phyloP scores from a whole-genome alignment of 2,329 filamentous ascomycete species.

The Hymenoscyphus fructigenus region DNA sequence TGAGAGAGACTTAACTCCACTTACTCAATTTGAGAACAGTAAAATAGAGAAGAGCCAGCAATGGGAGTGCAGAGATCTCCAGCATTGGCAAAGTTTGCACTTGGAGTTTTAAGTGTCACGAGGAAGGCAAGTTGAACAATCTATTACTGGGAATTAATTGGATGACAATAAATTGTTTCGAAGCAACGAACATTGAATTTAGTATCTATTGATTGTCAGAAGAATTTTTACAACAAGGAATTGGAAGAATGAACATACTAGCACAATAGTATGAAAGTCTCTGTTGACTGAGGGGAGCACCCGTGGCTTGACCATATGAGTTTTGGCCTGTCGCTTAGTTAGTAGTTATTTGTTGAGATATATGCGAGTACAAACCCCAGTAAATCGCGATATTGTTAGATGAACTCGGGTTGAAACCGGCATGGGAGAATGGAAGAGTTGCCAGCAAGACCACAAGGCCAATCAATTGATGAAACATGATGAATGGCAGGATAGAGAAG shows the following conservation, averaged over 20 bases:
- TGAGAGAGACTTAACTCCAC: constrained; percentile 26
- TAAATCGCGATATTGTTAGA: constrained; percentile 61
- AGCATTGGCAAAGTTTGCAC: constrained; percentile 64
- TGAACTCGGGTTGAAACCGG: constrained; percentile 45
- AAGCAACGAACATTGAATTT: constrained; percentile 45
- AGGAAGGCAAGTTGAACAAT: constrained; percentile 66
- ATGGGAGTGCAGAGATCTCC: constrained; percentile 62
- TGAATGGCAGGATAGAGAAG: neutral
- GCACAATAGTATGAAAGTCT: constrained; percentile 58
- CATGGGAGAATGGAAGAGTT: constrained; percentile 37
- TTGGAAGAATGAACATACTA: constrained; percentile 42
- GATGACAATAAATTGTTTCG: neutral
- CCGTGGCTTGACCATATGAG: constrained; percentile 49
- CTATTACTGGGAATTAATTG: constrained; percentile 34
- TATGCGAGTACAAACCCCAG: constrained; percentile 52
- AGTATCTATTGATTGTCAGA: constrained; percentile 39
- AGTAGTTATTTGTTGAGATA: neutral
- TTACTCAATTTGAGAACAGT: constrained; percentile 65
- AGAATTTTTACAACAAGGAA: neutral
- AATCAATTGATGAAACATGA: neutral
- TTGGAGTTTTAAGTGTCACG: constrained; percentile 52
- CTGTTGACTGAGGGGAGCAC: constrained; percentile 48
- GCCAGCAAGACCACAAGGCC: constrained; percentile 33
- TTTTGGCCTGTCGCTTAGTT: constrained; percentile 50
- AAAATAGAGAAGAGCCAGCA: constrained; percentile 54